Evolutionary conservation across 2,329 filamentous ascomycete genomes (phyloP), one percentile per base, ranked within the genome.

Genomic region (Chaetomiaceae sp.): DNA sequence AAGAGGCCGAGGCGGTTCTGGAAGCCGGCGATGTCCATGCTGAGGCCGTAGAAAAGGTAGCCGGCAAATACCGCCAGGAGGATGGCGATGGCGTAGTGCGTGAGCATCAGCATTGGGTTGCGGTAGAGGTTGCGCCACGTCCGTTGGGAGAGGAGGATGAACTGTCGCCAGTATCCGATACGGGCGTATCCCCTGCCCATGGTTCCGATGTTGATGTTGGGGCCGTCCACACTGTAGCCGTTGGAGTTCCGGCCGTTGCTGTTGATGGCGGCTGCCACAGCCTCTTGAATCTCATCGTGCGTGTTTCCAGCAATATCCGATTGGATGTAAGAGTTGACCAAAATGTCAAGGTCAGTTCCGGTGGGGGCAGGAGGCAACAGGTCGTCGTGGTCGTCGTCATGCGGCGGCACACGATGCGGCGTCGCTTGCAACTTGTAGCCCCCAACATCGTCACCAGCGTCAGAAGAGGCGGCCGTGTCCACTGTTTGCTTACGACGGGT

Each of bases 41-140:
- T 96, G 42, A 99, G 76, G 2, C 92, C 93, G 62, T 97, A 99
- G 73, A 97, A 99, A 12, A 99, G 78, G 69, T 88, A 97, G 3
- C 93, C 93, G 2, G 92, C 91, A 51, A 99, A 86, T 5, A 97
- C 92, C 2, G 91, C 93, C 5, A 99, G 79, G 0, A 97, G 73
- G 54, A 99, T 97, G 7, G 93, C 90, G 59, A 96, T 97, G 33
- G 93, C 93, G 65, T 97, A 99, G 70, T 99, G 93, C 0, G 91
- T 96, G 51, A 99, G 79, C 93, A 99, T 99, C 53, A 99, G 75
- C 81, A 97, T 91, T 1, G 93, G 93, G 67, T 99, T 96, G 51
- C 93, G 85, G 73, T 99, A 97, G 6, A 99, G 77, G 65, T 99
- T 99, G 65, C 87, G 90, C 92, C 92, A 99, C 0, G 93, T 99